Evolutionary conservation across 2,329 filamentous ascomycete genomes (phyloP).

Genomic region (Cladophialophora immunda): DNA sequence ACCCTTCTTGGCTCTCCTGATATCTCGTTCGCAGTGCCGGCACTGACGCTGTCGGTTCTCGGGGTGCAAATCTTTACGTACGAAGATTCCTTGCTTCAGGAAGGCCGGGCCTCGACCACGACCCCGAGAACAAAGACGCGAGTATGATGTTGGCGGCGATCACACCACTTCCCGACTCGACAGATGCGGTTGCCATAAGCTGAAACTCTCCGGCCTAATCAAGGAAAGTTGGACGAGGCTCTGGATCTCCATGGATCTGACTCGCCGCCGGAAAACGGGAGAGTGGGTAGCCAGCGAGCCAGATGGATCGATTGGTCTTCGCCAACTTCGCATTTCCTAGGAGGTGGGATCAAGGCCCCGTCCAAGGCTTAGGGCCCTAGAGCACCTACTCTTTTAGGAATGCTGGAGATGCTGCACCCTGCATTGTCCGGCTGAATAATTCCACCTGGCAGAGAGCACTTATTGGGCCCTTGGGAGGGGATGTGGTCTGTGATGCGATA

Average conservation of each 20-base stretch:
- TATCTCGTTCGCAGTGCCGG: background rate
- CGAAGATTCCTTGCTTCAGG: background rate
- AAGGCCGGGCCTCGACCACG: constrained; percentile 1
- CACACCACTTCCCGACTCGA: constrained; percentile 6
- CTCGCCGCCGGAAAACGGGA: constrained; percentile 11
- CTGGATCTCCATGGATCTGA: constrained; percentile 12
- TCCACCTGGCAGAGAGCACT: background rate
- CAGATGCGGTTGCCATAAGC: constrained; percentile 21
- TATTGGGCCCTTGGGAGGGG: background rate
- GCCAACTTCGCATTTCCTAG: background rate
- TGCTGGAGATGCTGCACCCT: background rate
- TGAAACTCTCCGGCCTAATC: background rate
- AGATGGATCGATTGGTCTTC: background rate
- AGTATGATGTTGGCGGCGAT: constrained; percentile 1
- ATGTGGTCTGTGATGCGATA: background rate
- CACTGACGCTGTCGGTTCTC: background rate
- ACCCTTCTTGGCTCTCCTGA: constrained; percentile 21
- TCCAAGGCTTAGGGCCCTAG: constrained; percentile 2
- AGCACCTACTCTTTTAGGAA: constrained; percentile 18
- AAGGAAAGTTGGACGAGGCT: constrained; percentile 20
- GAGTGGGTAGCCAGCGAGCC: background rate
- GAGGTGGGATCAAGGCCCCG: background rate
- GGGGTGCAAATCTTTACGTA: constrained; percentile 17
- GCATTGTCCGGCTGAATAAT: constrained; percentile 2
- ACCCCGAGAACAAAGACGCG: background rate